Conservation (phyloP, 352 stramenopile genomes). For the Phytophthora palmivora region DNA sequence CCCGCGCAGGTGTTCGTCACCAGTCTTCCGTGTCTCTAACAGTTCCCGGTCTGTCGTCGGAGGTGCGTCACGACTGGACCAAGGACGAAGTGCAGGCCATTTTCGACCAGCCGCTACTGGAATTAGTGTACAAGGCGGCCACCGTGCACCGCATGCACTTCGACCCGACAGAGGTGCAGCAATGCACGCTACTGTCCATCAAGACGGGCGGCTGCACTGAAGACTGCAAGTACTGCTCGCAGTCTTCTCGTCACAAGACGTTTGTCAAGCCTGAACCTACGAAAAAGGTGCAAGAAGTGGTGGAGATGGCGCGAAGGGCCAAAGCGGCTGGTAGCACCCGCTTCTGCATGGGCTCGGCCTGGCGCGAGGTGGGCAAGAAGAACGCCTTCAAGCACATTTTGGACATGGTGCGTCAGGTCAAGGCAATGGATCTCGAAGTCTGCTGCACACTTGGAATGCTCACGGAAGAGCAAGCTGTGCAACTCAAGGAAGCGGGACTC, state of each 20-base stretch:
- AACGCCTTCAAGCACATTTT: constrained; percentile 98
- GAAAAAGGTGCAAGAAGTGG: constrained; percentile 97
- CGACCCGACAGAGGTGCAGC: constrained; percentile 96
- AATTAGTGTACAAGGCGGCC: constrained; percentile 97
- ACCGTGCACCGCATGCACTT: constrained; percentile 98
- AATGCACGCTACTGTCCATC: constrained; percentile 97
- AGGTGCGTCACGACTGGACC: constrained; percentile 92
- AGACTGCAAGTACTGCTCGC: constrained; percentile 97
- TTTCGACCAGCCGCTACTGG: constrained; percentile 95
- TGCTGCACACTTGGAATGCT: constrained; percentile 98
- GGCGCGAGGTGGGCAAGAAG: constrained; percentile 98
- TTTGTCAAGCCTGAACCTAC: constrained; percentile 98
- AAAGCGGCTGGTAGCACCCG: constrained; percentile 97
- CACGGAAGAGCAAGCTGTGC: constrained; percentile 94
- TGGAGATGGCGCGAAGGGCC: constrained; percentile 94
- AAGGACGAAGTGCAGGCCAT: constrained; percentile 95
- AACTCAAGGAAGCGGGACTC: constrained; percentile 98
- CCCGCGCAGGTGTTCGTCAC: constrained; percentile 24
- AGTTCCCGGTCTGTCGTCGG: constrained; percentile 67
- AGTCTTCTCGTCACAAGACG: constrained; percentile 97
- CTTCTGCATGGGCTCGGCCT: constrained; percentile 99
- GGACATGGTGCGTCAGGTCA: constrained; percentile 96
- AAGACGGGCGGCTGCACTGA: constrained; percentile 97
- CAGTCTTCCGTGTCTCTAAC: constrained; percentile 64
- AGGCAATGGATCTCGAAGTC: constrained; percentile 93